These are phyloP conservation scores for Rhodotorula mucilaginosa DNA, from an alignment of 1,284 basidiomycete species.

Conservation along the genomic window DNA sequence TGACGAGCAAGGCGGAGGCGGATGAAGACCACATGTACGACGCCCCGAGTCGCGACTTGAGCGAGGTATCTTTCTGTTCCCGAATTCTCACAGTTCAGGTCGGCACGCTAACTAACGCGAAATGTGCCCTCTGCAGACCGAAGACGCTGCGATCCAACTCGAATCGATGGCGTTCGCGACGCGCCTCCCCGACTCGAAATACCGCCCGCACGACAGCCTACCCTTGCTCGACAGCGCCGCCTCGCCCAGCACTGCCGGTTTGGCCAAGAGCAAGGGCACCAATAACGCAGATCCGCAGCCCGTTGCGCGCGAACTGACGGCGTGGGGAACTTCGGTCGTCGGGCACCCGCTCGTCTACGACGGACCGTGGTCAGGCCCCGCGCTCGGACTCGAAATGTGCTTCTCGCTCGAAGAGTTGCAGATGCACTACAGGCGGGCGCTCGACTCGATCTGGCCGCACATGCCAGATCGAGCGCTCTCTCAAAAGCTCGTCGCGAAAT, in stretches of 20 bases:
- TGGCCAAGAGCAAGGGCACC: neutral
- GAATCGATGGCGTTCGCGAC: slow-evolving; percentile 23
- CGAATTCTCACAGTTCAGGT: neutral
- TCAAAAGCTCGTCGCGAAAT: slow-evolving; percentile 13
- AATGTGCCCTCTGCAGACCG: slow-evolving; percentile 2
- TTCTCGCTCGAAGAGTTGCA: slow-evolving; percentile 13
- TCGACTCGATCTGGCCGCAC: slow-evolving; percentile 4
- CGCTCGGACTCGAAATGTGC: slow-evolving; percentile 22
- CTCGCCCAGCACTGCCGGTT: neutral
- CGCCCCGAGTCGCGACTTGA: slow-evolving; percentile 5
- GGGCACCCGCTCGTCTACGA: slow-evolving; percentile 17
- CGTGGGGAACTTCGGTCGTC: slow-evolving; percentile 23
- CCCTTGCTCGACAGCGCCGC: slow-evolving; percentile 31
- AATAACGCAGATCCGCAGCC: neutral
- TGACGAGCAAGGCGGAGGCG: neutral
- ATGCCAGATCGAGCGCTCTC: slow-evolving; percentile 17
- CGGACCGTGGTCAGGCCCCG: slow-evolving; percentile 7
- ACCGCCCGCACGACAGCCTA: slow-evolving; percentile 22
- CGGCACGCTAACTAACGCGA: neutral
- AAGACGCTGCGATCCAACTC: slow-evolving; percentile 30
- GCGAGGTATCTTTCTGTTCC: slow-evolving; percentile 5
- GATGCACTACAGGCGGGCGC: neutral
- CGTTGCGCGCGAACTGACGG: slow-evolving; percentile 22
- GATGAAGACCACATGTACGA: slow-evolving; percentile 10
- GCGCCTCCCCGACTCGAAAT: slow-evolving; percentile 12